phyloP scores from a whole-genome alignment of 1,284 basidiomycete species.

The Earliella scabrosa region DNA sequence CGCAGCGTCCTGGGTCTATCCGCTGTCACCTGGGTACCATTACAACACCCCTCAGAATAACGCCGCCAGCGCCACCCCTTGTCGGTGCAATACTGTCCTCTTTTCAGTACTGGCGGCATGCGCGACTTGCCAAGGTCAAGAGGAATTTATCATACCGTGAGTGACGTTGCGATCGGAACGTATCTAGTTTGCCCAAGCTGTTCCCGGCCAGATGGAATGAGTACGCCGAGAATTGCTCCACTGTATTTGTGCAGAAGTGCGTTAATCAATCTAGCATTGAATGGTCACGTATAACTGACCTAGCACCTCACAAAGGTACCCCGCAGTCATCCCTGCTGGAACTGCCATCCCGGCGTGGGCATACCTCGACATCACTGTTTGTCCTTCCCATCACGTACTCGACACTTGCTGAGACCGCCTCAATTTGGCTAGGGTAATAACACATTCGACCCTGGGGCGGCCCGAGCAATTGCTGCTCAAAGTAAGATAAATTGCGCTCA shows the following conservation, averaged over 20 bases:
- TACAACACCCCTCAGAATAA: slow-evolving; percentile 13
- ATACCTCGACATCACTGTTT: slow-evolving; percentile 16
- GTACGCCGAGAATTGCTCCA: slow-evolving; percentile 13
- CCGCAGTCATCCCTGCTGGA: slow-evolving; percentile 7
- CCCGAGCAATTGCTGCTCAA: slow-evolving; percentile 3
- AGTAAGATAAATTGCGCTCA: neutral
- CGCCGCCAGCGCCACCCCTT: slow-evolving; percentile 12
- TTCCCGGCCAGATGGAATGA: slow-evolving; percentile 8
- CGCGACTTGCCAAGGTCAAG: slow-evolving; percentile 18
- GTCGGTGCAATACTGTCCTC: slow-evolving; percentile 19
- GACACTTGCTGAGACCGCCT: neutral
- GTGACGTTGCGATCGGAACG: neutral
- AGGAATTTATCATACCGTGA: slow-evolving; percentile 3
- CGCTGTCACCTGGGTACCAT: slow-evolving; percentile 9
- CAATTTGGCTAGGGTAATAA: neutral
- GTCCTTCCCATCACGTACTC: neutral
- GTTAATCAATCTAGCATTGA: neutral
- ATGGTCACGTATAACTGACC: neutral
- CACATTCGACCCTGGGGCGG: slow-evolving; percentile 8
- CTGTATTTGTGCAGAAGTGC: slow-evolving; percentile 7
- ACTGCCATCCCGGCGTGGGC: slow-evolving; percentile 21
- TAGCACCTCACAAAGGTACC: neutral
- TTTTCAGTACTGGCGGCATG: slow-evolving; percentile 17
- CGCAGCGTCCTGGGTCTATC: slow-evolving; percentile 16
- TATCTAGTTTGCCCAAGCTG: neutral